Evolutionary conservation across 768 basidiomycete genomes (phyloP).

Genomic region (Pleurotus cornucopiae): DNA sequence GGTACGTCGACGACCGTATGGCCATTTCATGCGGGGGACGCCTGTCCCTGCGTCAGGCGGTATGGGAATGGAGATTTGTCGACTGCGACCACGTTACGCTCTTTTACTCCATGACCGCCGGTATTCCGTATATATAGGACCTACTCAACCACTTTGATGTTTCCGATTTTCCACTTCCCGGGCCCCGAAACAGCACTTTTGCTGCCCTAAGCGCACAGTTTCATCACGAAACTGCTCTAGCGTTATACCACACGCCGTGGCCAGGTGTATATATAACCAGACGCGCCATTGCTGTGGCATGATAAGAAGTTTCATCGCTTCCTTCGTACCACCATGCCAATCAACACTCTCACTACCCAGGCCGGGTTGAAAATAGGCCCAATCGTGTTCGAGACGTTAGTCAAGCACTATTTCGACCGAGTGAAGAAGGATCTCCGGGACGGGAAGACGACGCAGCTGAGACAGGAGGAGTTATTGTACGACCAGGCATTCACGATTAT

Average conservation of each 20-base stretch:
- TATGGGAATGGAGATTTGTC: neutral
- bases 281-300: neutral
- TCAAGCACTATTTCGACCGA: constrained; percentile 81
- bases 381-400: constrained; percentile 68
- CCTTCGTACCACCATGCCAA: constrained; percentile 18
- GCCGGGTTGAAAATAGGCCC: constrained; percentile 68
- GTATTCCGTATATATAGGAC: too few species aligned
- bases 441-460: constrained; percentile 41
- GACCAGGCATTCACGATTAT: constrained; percentile 75
- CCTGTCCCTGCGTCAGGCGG: constrained; percentile 3
- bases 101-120: neutral
- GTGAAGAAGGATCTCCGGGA: constrained; percentile 40
- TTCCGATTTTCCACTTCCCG: neutral
- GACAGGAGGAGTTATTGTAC: constrained; percentile 75
- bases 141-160: neutral
- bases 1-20: neutral
- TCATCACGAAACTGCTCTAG: neutral
- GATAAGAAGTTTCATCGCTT: neutral
- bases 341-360: constrained; percentile 58
- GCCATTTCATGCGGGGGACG: constrained; percentile 4
- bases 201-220: neutral
- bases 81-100: neutral
- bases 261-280: neutral
- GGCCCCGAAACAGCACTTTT: neutral
- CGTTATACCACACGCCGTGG: neutral